Percentiles rank a stretch among this genome's conserved stretches.
These are phyloP conservation scores for Kwoniella heveanensis DNA, from an alignment of 768 basidiomycete species.

Conservation along the genomic window DNA sequence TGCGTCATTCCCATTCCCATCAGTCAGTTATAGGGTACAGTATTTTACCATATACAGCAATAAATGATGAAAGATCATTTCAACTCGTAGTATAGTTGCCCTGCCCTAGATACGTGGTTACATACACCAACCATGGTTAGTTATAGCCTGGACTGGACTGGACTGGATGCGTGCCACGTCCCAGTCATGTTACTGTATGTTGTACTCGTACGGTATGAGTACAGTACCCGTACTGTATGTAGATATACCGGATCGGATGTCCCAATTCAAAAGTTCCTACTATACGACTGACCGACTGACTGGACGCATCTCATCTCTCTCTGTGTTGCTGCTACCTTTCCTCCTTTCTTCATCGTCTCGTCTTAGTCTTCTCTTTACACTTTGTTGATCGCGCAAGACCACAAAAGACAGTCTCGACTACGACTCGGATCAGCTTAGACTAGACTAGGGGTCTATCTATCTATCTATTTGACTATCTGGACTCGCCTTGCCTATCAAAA, in stretches of 20 bases:
- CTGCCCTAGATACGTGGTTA: too few species aligned
- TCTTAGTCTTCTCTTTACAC: too few species aligned
- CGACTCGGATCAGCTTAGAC: neutral
- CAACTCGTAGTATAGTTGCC: too few species aligned
- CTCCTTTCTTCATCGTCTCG: constrained; percentile 3
- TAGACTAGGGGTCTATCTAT: neutral
- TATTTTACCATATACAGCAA: neutral
- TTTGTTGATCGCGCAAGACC: too few species aligned
- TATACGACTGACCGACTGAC: too few species aligned
- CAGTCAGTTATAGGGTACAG: neutral
- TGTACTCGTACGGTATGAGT: too few species aligned
- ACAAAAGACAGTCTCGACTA: neutral
- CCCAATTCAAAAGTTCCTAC: neutral
- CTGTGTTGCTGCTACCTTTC: too few species aligned
- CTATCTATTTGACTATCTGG: neutral
- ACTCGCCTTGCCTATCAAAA: neutral
- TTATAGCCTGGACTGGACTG: neutral
- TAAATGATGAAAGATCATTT: neutral
- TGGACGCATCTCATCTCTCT: too few species aligned
- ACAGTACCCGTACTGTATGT: too few species aligned
- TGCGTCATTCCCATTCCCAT: constrained; percentile 3
- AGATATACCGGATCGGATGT: too few species aligned
- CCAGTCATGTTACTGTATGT: too few species aligned
- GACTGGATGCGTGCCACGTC: constrained; percentile 1
- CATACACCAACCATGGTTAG: neutral